Conservation (phyloP, 1,139 yeast species). For the Debaryomyces coudertii region DNA sequence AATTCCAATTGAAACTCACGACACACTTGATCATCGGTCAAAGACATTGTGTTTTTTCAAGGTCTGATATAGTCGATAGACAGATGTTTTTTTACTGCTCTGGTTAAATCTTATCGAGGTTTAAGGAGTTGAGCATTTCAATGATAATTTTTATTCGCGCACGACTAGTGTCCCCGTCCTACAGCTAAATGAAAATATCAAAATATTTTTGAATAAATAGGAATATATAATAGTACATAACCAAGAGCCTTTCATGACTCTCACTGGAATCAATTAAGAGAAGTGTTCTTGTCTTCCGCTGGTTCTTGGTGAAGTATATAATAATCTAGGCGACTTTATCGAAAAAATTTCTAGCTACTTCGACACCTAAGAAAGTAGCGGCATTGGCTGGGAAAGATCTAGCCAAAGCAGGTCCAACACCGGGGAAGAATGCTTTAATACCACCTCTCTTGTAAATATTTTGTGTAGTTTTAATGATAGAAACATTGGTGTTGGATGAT, state of each 20-base stretch:
- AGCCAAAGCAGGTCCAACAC: slow-evolving; percentile 91
- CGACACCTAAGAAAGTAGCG: slow-evolving; percentile 96
- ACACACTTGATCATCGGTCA: slow-evolving; percentile 54
- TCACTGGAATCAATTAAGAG: too few relatives aligned
- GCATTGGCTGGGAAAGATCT: slow-evolving; percentile 98
- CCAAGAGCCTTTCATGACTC: neutral
- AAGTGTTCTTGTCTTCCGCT: too few relatives aligned
- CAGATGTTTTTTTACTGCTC: neutral
- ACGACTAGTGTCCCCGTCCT: neutral
- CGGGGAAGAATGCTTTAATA: slow-evolving; percentile 92
- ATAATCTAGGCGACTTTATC: slow-evolving; percentile 34
- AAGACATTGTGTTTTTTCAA: slow-evolving; percentile 34
- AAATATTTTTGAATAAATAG: neutral
- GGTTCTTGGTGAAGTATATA: neutral
- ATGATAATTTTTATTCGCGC: slow-evolving; percentile 5
- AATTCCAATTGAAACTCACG: neutral
- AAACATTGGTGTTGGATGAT: slow-evolving; percentile 59
- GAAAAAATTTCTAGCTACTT: slow-evolving; percentile 74
- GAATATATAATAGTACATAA: neutral
- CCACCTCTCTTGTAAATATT: slow-evolving; percentile 74
- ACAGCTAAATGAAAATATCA: neutral
- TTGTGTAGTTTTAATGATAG: slow-evolving; percentile 68
- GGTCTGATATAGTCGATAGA: neutral
- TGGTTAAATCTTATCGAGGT: neutral
- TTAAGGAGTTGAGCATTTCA: slow-evolving; percentile 8